phyloP scores from a whole-genome alignment of 2,329 filamentous ascomycete genomes.

The Neonectria neomacrospora region DNA sequence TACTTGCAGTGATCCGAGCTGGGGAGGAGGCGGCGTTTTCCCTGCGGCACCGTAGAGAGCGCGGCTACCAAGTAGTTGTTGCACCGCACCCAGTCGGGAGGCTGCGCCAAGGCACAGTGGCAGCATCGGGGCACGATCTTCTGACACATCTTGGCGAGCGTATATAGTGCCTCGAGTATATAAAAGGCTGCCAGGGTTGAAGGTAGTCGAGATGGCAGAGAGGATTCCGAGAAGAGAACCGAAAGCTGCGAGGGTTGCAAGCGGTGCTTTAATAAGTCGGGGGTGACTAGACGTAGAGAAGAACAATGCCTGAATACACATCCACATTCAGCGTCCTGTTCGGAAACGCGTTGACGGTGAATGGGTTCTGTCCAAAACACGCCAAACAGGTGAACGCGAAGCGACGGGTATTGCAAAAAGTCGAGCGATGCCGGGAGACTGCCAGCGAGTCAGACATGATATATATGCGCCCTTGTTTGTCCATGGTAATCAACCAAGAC shows the following conservation, averaged over 20 bases:
- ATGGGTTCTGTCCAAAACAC: not conserved
- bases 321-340: not conserved
- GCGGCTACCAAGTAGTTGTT: not conserved
- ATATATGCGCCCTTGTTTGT: not conserved
- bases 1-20: not conserved
- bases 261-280: not conserved
- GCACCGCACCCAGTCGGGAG: not conserved
- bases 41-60: not conserved
- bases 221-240: not conserved
- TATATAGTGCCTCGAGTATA: not conserved
- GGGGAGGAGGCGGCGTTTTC: not conserved
- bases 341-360: not conserved
- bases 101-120: constrained; percentile 1
- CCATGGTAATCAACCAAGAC: not conserved
- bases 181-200: not conserved
- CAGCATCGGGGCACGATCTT: not conserved
- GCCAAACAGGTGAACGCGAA: not conserved
- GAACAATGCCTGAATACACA: not conserved
- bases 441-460: not conserved
- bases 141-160: constrained; percentile 13
- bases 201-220: not conserved
- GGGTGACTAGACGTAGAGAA: too few species aligned
- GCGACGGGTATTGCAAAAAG: not conserved
- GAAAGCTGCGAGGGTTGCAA: not conserved
- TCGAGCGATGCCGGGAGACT: not conserved